Base-by-base conservation (phyloP, 2,329 filamentous ascomycete species). In the Alternaria brassicae region DNA sequence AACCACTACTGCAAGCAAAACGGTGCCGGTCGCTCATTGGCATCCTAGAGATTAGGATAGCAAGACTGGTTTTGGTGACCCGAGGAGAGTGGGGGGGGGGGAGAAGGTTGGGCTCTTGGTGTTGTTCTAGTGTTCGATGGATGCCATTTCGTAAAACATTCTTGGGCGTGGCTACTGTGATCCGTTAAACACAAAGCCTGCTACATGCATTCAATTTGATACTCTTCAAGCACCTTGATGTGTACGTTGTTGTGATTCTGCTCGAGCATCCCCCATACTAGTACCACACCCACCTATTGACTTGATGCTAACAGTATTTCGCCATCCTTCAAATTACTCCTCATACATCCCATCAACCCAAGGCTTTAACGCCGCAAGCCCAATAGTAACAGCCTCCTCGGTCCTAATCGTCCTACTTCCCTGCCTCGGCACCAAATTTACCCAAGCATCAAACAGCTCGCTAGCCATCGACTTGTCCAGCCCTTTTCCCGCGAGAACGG, bases 331-430 rank as follows among this genome's bases (percentile, higher is more conserved):
- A 17, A 8, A 1, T 15, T 36, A n/a, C 5, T 21, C 19, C 10
- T 13, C 5, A 23, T 23, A 21, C 64, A 69, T 60, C 0, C 53
- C 61, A 53, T 75, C 72, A 12, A 78, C 56, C 61, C 75, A 78
- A 28, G 68, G 82, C 71, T 88, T 85, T 72, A 95, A 72, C 2
- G 87, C 86, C 70, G 89, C 89, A 73, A 96, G 76, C 0, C 88
- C 91, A 72, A 95, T 86, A 80, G 90, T 91, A 17, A 96, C 79
- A 1, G 92, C 91, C 79, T 96, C 92, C 69, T 96, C 92, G 0
- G 92, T 95, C 62, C 91, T 82, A 62, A 96, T 94, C 1, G 89
- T 92, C 69, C 92, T 83, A 74, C 91, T 94, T 1, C 91, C 92
- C 76, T 96, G 92, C 1, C 88, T 87, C 3, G 91, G 91, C 64